phyloP scores from a whole-genome alignment of 2,329 filamentous ascomycete species.

The Aspergillus jensenii region DNA sequence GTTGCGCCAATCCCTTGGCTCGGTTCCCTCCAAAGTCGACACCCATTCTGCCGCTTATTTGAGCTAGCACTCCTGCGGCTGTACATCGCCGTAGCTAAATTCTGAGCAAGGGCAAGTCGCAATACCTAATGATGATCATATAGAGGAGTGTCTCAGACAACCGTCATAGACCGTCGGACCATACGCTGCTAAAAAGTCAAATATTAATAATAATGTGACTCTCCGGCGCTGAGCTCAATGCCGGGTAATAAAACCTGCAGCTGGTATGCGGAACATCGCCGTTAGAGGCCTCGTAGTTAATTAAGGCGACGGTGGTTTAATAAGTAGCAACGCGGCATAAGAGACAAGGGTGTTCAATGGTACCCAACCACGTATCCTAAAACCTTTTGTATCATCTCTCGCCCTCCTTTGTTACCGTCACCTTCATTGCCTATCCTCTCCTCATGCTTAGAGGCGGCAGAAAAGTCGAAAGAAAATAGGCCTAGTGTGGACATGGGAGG shows the following conservation, averaged over 20 bases:
- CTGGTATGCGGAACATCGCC: neutral
- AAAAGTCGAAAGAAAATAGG: conserved; percentile 7
- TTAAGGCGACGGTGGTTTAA: neutral
- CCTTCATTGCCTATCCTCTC: neutral
- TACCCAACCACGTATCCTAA: conserved; percentile 1
- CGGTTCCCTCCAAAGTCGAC: too few relatives aligned
- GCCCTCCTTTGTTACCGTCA: neutral
- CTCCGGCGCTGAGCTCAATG: neutral
- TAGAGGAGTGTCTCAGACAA: neutral
- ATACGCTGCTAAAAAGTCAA: neutral
- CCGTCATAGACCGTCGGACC: neutral
- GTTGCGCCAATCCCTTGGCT: neutral
- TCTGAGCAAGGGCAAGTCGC: neutral
- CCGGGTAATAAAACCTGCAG: neutral
- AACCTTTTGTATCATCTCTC: neutral
- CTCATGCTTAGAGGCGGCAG: neutral
- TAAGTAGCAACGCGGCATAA: neutral
- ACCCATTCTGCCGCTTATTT: too few relatives aligned
- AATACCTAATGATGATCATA: neutral
- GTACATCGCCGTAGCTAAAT: too few relatives aligned
- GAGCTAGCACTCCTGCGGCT: too few relatives aligned
- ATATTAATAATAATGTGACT: neutral
- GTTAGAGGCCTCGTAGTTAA: neutral
- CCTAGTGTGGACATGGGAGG: neutral
- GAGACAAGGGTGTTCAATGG: neutral